Evolutionary conservation across 2,329 filamentous ascomycete genomes (phyloP).

Genomic region (Trichoderma koningii): DNA sequence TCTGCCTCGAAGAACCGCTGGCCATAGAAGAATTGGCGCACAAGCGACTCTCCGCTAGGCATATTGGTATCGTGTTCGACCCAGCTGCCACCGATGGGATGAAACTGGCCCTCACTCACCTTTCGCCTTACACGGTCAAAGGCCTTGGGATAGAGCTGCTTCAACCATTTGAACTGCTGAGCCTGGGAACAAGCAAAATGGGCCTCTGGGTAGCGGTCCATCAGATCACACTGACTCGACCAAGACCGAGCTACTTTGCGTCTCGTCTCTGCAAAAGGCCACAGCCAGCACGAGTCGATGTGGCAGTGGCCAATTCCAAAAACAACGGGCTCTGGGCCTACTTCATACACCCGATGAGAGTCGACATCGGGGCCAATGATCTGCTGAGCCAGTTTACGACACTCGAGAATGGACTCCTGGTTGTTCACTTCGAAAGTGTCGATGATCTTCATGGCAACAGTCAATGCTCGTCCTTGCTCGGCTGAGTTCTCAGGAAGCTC

Average conservation of each 20-base stretch:
- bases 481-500: constrained; percentile 88
- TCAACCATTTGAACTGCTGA: constrained; percentile 98
- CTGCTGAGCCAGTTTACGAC: constrained; percentile 77
- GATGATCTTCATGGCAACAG: constrained; percentile 85
- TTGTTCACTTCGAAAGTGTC: constrained; percentile 82
- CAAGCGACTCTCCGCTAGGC: constrained; percentile 90
- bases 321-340: constrained; percentile 72
- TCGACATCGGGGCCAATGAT: constrained; percentile 82
- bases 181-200: constrained; percentile 91
- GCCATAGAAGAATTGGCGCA: constrained; percentile 92
- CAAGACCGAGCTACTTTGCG: constrained; percentile 94
- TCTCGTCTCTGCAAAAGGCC: constrained; percentile 97
- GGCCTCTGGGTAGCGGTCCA: constrained; percentile 93
- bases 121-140: constrained; percentile 90
- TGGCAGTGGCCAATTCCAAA: constrained; percentile 94
- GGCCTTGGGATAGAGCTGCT: constrained; percentile 81
- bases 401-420: constrained; percentile 74
- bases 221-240: constrained; percentile 93
- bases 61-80: constrained; percentile 98
- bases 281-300: constrained; percentile 97
- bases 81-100: constrained; percentile 96
- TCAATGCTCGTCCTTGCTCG: constrained; percentile 83
- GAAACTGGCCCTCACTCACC: constrained; percentile 86
- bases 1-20: constrained; percentile 92
- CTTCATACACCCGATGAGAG: constrained; percentile 80